phyloP scores from a whole-genome alignment of 768 basidiomycete genomes.

The Mycena alexandri region DNA sequence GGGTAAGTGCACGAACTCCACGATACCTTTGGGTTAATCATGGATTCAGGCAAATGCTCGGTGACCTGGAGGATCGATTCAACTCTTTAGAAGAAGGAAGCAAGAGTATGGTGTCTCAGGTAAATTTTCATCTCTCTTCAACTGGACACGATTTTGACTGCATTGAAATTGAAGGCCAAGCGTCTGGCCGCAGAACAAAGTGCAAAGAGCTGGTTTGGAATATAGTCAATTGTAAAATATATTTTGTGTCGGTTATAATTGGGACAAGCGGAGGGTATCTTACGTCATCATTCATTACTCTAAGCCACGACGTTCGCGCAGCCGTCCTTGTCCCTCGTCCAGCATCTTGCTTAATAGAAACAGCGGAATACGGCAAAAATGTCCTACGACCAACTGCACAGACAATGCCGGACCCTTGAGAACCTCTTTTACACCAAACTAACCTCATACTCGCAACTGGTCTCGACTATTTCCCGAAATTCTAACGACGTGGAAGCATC shows the following conservation, averaged over 20 bases:
- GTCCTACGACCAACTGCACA: slow-evolving; percentile 91
- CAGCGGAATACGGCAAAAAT: slow-evolving; percentile 50
- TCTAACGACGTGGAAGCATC: slow-evolving; percentile 76
- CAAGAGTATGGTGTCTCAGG: slow-evolving; percentile 74
- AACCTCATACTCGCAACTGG: slow-evolving; percentile 90
- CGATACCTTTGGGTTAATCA: not conserved
- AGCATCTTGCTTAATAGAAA: no score
- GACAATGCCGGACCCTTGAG: slow-evolving; percentile 94
- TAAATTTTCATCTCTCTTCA: slow-evolving; percentile 40
- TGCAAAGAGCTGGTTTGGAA: slow-evolving; percentile 75
- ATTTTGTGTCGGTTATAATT: not conserved
- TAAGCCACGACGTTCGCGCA: not conserved
- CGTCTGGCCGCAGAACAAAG: slow-evolving; percentile 71
- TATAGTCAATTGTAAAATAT: slow-evolving; percentile 45
- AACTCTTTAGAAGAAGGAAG: slow-evolving; percentile 76
- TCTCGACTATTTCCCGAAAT: slow-evolving; percentile 69
- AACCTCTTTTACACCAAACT: slow-evolving; percentile 93
- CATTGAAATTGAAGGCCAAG: slow-evolving; percentile 61
- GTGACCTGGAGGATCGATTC: slow-evolving; percentile 71
- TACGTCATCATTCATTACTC: slow-evolving; percentile 9
- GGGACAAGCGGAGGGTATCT: not conserved
- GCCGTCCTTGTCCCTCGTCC: no score
- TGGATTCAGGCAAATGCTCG: slow-evolving; percentile 66
- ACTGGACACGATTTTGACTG: not conserved
- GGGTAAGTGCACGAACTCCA: slow-evolving; percentile 58